Conservation (phyloP, 2,329 filamentous ascomycete genomes). For the Fusarium proliferatum region DNA sequence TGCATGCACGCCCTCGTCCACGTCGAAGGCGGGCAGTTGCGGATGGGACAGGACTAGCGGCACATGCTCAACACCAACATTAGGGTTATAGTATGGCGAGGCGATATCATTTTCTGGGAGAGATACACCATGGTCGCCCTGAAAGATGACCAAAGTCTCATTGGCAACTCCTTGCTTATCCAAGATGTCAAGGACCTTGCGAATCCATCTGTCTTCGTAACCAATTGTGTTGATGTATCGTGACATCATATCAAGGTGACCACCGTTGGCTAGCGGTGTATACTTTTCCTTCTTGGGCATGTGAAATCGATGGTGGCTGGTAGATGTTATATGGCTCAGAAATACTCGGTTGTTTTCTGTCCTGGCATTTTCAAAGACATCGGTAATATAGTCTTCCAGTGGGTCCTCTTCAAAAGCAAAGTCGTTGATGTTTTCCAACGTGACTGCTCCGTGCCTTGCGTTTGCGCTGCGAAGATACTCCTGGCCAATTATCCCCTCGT, state of each 20-base stretch:
- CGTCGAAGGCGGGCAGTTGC: conserved; percentile 40
- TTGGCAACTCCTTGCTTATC: conserved; percentile 48
- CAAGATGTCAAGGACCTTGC: conserved; percentile 44
- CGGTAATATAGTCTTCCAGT: conserved; percentile 47
- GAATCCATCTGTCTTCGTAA: conserved; percentile 47
- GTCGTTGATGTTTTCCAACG: conserved; percentile 48
- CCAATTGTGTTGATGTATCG: conserved; percentile 47
- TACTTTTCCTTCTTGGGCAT: conserved; percentile 44
- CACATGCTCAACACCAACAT: conserved; percentile 44
- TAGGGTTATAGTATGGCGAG: conserved; percentile 48
- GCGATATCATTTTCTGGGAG: conserved; percentile 46
- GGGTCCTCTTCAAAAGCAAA: conserved; percentile 48
- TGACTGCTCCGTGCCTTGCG: conserved; percentile 45
- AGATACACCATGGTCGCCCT: conserved; percentile 49
- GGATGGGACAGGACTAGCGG: conserved; percentile 48
- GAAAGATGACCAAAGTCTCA: conserved; percentile 47
- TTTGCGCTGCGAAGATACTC: conserved; percentile 45
- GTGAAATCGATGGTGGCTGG: conserved; percentile 48
- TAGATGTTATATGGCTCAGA: conserved; percentile 50
- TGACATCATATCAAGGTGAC: conserved; percentile 41
- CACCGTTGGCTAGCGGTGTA: conserved; percentile 36
- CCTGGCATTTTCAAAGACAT: conserved; percentile 44
- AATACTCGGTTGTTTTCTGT: conserved; percentile 47
- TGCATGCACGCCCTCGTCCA: conserved; percentile 44
- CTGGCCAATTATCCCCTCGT: conserved; percentile 41